Conservation (phyloP, 768 basidiomycete species). For the Lactarius sanguifluus region DNA sequence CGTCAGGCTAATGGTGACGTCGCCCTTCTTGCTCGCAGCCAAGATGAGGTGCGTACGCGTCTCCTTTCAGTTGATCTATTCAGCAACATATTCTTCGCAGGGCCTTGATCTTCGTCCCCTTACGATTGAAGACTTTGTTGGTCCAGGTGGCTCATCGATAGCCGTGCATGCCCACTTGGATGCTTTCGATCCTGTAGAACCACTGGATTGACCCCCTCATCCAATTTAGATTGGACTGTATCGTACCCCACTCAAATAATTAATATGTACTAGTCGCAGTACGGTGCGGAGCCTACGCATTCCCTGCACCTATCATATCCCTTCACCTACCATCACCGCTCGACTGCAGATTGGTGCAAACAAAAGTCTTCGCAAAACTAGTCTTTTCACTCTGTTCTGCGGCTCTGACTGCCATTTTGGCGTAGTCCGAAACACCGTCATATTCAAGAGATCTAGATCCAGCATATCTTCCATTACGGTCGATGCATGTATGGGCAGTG, state of each 20-base stretch:
- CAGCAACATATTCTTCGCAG: constrained; percentile 40
- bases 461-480: background rate
- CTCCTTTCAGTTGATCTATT: constrained; percentile 1
- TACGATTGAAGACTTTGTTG: constrained; percentile 65
- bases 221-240: constrained; percentile 1
- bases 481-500: background rate
- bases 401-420: background rate
- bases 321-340: background rate
- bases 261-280: constrained; percentile 6
- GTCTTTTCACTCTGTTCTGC: background rate
- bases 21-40: constrained; percentile 47
- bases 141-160: constrained; percentile 37
- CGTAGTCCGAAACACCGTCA: background rate
- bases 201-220: constrained; percentile 6
- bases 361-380: background rate
- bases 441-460: background rate
- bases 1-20: constrained; percentile 49
- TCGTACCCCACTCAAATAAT: constrained; percentile 8
- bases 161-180: background rate
- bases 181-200: background rate
- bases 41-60: constrained; percentile 43
- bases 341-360: background rate
- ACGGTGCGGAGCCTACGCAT: background rate
- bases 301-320: background rate
- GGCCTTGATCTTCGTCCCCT: constrained; percentile 79